Base-by-base conservation (phyloP, 495 filamentous ascomycete genomes). In the Penicillium roqueforti region DNA sequence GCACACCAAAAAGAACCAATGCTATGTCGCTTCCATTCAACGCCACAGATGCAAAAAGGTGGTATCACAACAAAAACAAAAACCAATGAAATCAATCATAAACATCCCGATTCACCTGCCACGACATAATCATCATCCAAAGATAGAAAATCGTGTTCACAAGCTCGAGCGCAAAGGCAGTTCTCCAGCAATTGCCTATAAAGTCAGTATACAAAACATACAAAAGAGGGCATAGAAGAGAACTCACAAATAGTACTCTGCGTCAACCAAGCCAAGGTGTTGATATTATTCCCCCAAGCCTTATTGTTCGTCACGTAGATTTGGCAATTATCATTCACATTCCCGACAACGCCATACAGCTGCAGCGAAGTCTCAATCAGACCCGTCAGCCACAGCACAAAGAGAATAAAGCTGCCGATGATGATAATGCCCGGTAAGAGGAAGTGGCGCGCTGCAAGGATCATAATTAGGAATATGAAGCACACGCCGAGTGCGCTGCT, bases 121-220 rank as follows among this genome's bases (percentile, higher is more conserved):
- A 88, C 16, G 87, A 85, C 85, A 97, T 89, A 42, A 97, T 74
- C 67, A 96, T 91, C 77, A 97, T 92, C 92, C 91, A 97, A 6
- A 97, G 60, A 63, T 95, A 81, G 65, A 96, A 95, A 23, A 97
- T 80, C 9, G 76, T 82, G 43, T 88, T 92, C 5, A 96, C 80
- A 45, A 95, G 68, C 58, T 84, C 87, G 61, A 83, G 76, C 16
- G 80, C 77, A 67, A 85, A 85, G 1, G 77, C 78, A 0, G 82
- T 78, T 61, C 80, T 80, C 82, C 81, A 84, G 55, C 77, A 78
- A 63, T 78, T 77, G 57, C 78, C 77, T 71, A 44, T 11, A 20
- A 37, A 34, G 44, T 56, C 25, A 56, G 47, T 39, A 18, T 11
- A 14, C 10, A 22, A 18, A 26, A 26, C 1, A 13, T 3, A 48